Evolutionary conservation across 768 basidiomycete species (phyloP), one percentile per base, ranked within the genome.

Genomic region (Pseudohyphozyma bogoriensis): DNA sequence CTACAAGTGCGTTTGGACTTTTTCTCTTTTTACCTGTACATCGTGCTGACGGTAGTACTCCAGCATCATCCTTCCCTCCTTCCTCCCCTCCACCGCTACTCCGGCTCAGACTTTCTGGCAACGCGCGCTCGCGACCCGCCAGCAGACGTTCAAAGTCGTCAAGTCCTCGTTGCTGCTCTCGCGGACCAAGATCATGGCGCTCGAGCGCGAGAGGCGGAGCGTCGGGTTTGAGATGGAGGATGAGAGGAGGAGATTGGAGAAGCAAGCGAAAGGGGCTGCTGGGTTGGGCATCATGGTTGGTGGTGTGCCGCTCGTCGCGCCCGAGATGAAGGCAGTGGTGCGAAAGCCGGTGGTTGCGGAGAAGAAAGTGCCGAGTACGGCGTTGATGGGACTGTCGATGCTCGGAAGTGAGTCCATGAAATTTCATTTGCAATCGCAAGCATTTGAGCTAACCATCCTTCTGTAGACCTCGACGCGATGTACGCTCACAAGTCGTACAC

Each of bases 11-110:
- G 40, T 35, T 10, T 20, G n/a, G n/a, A n/a, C 22, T 3, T 33
- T 44, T n/a, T 18, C 49, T 24, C 32, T 22, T 15, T n/a, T 39
- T 28, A 8, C 44, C 24, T 10, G 16, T 18, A 22, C 26, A 65
- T 55, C 47, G 54, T 28, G 83, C 86, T 83, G 76, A 78, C 88
- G 87, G 58, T 83, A 84, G 6, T 87, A 85, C 74, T 86, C 85
- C 78, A 89, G 88, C 73, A 78, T 91, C 66, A 75, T 88, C 57
- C 81, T 91, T 11, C 87, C 88, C 1, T 76, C 79, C 24, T 86
- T 89, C 74, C 44, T 63, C 36, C 60, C 58, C 12, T 37, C 58
- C 31, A 22, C 51, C 15, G 20, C 58, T 24, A 74, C 79, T 37
- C 64, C 78, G 31, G 68, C 74, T 3, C 60, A 76, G 32, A 79